Base-by-base conservation (phyloP, 768 basidiomycete genomes). In the Calocybe cyanea region DNA sequence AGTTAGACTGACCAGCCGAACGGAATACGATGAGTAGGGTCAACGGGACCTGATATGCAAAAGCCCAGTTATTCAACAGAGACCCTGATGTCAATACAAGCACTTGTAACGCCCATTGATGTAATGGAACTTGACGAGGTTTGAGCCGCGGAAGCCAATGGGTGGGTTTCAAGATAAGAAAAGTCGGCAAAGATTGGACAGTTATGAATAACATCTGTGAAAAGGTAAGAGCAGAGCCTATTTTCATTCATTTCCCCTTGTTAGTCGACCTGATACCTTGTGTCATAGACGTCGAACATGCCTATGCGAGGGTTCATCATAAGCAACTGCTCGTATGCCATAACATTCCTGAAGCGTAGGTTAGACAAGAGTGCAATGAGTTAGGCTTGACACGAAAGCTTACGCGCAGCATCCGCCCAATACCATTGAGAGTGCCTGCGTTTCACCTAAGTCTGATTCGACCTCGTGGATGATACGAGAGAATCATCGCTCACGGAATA, bases 331-430 rank as follows among this genome's bases (percentile, higher is more conserved):
- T 91, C 88, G 56, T 87, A 84, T 2, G 83, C 73, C 76, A 81
- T 82, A 7, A 88, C 87, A 61, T 91, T 91, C 19, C 85, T 87
- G 51, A 34, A 15, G 13, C 11, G 25, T 28, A 6, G 25, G 11
- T 5, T 11, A 31, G 10, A 30, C 42, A 28, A 17, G 39, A 38
- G n/a, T 21, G 14, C 11, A 18, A n/a, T 9, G 8, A 24, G 9
- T 19, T 14, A n/a, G 19, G 39, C 25, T 36, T 15, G 34, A 28
- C 24, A 3, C 11, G 33, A 35, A 38, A n/a, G 75, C 81, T 43
- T 63, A 85, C 84, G 82, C 71, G 75, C 90, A 92, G 57, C 90
- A 92, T 15, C 90, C 89, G 18, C 89, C 89, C 53, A 91, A 76
- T 4, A 92, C 81, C 53, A 87, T 71, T 1, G 73, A 69, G 17